Conservation (phyloP, 495 filamentous ascomycete species). For the Tuber magnatum region DNA sequence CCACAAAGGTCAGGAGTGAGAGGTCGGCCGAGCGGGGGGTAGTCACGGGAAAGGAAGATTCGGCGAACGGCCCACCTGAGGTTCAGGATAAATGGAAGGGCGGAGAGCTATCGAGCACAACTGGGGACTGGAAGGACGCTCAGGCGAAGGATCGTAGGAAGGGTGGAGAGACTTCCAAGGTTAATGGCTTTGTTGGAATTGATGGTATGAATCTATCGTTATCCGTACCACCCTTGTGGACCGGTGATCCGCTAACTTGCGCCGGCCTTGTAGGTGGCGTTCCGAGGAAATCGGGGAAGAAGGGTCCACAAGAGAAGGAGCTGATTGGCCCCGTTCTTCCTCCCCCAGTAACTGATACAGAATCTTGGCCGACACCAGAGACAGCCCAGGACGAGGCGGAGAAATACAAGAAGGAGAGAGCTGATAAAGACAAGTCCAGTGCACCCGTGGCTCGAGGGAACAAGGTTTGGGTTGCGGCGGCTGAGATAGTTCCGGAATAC, state of each 20-base stretch:
- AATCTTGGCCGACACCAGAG: slow-evolving; percentile 85
- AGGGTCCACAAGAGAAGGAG: slow-evolving; percentile 46
- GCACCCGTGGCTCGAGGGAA: slow-evolving; percentile 38
- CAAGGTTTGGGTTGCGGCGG: slow-evolving; percentile 43
- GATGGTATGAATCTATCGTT: slow-evolving; percentile 41
- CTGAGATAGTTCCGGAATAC: slow-evolving; percentile 21
- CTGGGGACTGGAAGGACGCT: slow-evolving; percentile 35
- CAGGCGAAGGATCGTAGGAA: slow-evolving; percentile 51
- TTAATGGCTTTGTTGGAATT: slow-evolving; percentile 43
- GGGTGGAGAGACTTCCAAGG: slow-evolving; percentile 48
- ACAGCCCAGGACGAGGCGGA: slow-evolving; percentile 66
- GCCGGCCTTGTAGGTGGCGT: slow-evolving; percentile 13
- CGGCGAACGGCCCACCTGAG: slow-evolving; percentile 16
- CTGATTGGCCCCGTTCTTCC: slow-evolving; percentile 43
- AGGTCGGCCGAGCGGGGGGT: slow-evolving; percentile 29
- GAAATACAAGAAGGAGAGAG: slow-evolving; percentile 63
- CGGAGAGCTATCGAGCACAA: slow-evolving; percentile 31
- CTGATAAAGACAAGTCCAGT: slow-evolving; percentile 50
- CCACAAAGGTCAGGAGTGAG: slow-evolving; percentile 42
- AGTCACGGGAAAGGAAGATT: slow-evolving; percentile 32
- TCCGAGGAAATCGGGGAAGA: slow-evolving; percentile 25
- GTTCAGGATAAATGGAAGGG: slow-evolving; percentile 31
- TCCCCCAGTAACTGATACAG: slow-evolving; percentile 63
- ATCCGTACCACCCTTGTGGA: slow-evolving; percentile 3
- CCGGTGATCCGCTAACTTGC: neutral